Percentiles rank a stretch among this genome's conserved stretches.
phyloP scores from a whole-genome alignment of 306 rosid genomes.

The Glycyrrhiza uralensis region DNA sequence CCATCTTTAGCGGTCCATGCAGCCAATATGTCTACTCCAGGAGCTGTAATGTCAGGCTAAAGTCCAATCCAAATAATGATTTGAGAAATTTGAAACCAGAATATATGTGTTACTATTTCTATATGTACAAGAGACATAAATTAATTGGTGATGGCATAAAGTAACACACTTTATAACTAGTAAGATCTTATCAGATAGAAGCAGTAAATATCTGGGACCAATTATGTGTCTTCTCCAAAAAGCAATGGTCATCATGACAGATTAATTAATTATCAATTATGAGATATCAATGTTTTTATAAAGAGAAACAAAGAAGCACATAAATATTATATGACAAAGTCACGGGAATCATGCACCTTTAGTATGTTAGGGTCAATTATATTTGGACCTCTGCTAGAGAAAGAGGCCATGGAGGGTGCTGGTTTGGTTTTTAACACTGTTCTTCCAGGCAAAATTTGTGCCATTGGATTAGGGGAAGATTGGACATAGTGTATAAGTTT shows the following conservation, averaged over 20 bases:
- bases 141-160: background rate
- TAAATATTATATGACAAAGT: background rate
- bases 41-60: constrained; percentile 95
- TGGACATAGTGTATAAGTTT: constrained; percentile 49
- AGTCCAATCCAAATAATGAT: background rate
- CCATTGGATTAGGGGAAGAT: constrained; percentile 47
- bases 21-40: constrained; percentile 87
- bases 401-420: constrained; percentile 76
- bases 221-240: background rate
- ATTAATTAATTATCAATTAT: background rate
- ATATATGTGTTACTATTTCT: background rate
- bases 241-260: background rate
- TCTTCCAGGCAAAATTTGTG: constrained; percentile 55
- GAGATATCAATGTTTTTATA: background rate
- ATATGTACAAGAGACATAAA: background rate
- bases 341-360: constrained; percentile 43
- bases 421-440: constrained; percentile 63
- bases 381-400: constrained; percentile 93
- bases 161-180: background rate
- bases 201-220: background rate
- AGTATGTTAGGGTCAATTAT: constrained; percentile 65
- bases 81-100: background rate
- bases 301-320: background rate
- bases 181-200: background rate
- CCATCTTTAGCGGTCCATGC: constrained; percentile 81